These are phyloP conservation scores for Miscanthus sacchariflorus DNA, from an alignment of 202 grass and related monocot species.

Conservation along the genomic window DNA sequence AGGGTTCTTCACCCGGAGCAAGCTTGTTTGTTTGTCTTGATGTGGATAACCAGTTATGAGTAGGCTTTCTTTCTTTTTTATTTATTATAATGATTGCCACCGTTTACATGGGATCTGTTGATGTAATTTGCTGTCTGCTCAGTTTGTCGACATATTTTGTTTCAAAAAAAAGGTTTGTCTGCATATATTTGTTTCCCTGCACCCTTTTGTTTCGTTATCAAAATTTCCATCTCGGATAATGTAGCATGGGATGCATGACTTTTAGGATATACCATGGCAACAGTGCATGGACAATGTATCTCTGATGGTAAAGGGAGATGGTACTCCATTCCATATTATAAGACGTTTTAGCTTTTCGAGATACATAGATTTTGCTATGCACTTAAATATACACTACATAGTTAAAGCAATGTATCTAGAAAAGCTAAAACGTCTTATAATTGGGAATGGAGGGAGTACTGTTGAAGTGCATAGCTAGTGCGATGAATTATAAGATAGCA, in stretches of 20 bases:
- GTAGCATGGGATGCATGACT: neutral
- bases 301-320: neutral
- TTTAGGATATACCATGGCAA: slow-evolving; percentile 1
- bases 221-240: neutral
- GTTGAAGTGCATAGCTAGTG: neutral
- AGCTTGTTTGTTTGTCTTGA: slow-evolving; percentile 13
- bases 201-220: neutral
- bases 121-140: neutral
- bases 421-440: neutral
- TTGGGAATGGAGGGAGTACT: neutral
- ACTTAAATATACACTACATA: neutral
- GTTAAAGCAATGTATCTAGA: neutral
- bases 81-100: slow-evolving; percentile 1
- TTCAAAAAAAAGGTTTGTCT: slow-evolving; percentile 8
- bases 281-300: neutral
- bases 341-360: neutral
- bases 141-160: neutral
- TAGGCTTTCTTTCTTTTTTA: neutral
- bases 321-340: neutral
- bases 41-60: neutral
- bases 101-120: neutral
- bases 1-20: slow-evolving; percentile 9
- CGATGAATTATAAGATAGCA: slow-evolving; percentile 20
- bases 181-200: neutral
- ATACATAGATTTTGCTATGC: neutral